Percentiles rank a stretch among this genome's conserved stretches.
Evolutionary conservation across 1,139 yeast species (phyloP).

Genomic region (Candida tropicalis): DNA sequence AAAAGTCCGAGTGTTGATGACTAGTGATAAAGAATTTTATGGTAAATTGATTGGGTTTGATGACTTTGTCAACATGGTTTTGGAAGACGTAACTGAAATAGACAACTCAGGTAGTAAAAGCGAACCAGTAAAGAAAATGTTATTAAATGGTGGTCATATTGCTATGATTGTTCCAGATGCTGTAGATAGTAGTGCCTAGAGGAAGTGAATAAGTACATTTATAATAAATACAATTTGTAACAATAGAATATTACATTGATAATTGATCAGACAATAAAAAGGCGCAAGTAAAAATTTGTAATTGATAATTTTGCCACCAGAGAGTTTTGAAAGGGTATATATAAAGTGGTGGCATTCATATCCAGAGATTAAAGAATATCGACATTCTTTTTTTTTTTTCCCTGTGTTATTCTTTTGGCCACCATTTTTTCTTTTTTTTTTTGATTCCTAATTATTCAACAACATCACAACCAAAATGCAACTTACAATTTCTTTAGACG

Average conservation of each 20-base stretch:
- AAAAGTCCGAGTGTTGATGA: conserved; percentile 74
- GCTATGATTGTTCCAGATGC: conserved; percentile 59
- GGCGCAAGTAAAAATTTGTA: background rate
- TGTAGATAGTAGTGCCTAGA: conserved; percentile 1
- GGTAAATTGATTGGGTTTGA: conserved; percentile 93
- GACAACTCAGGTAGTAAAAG: conserved; percentile 32
- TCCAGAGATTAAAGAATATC: too few relatives aligned
- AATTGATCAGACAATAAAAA: background rate
- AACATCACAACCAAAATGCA: conserved; percentile 27
- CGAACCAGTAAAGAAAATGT: conserved; percentile 62
- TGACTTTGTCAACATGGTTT: conserved; percentile 91
- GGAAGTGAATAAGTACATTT: background rate
- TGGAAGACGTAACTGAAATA: conserved; percentile 75
- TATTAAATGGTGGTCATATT: conserved; percentile 85
- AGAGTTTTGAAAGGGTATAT: background rate
- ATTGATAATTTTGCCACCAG: conserved; percentile 1
- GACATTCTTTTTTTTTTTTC: conserved; percentile 3
- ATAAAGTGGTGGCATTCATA: too few relatives aligned
- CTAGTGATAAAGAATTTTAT: conserved; percentile 72
- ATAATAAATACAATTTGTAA: too few relatives aligned
- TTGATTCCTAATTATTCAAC: too few relatives aligned
- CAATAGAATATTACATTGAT: conserved; percentile 3
- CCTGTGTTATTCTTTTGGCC: conserved; percentile 9
- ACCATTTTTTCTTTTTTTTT: conserved; percentile 6
- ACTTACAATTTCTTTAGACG: conserved; percentile 38